Evolutionary conservation across 2,329 filamentous ascomycete species (phyloP).

Genomic region (Penicillium sp.): DNA sequence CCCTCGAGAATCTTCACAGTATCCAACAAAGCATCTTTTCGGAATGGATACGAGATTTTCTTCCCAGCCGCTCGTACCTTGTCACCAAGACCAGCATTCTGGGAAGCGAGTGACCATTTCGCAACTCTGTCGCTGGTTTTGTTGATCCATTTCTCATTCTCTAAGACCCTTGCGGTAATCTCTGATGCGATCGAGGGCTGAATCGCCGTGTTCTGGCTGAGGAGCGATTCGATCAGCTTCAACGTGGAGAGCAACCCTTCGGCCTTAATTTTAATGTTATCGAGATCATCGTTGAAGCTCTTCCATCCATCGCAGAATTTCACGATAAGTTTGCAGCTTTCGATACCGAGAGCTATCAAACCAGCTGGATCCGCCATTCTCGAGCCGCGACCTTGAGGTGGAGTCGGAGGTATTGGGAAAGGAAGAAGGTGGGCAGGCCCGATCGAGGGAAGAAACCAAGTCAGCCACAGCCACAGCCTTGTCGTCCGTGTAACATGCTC

Average conservation of each 20-base stretch:
- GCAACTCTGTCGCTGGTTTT: neutral
- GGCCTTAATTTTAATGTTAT: neutral
- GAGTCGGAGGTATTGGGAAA: neutral
- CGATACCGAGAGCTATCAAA: neutral
- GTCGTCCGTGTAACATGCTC: no score
- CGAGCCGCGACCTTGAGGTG: neutral
- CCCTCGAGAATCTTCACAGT: neutral
- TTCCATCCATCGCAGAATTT: neutral
- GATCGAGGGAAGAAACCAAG: no score
- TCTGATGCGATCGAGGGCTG: neutral
- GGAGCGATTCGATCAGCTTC: neutral
- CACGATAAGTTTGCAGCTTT: neutral
- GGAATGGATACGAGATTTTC: neutral
- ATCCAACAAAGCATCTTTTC: neutral
- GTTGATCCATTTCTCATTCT: neutral
- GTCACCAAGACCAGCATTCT: neutral
- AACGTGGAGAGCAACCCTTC: neutral
- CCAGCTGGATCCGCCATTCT: neutral
- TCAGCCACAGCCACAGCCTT: no score
- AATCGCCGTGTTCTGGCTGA: neutral
- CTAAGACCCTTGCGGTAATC: neutral
- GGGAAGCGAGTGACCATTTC: neutral
- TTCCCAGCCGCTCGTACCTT: neutral
- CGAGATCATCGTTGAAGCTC: neutral
- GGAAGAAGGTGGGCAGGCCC: no score